Percentiles rank a stretch among this genome's conserved stretches.
These are phyloP conservation scores for Phytophthora ohioensis DNA, from an alignment of 352 stramenopile genomes.

Conservation along the genomic window DNA sequence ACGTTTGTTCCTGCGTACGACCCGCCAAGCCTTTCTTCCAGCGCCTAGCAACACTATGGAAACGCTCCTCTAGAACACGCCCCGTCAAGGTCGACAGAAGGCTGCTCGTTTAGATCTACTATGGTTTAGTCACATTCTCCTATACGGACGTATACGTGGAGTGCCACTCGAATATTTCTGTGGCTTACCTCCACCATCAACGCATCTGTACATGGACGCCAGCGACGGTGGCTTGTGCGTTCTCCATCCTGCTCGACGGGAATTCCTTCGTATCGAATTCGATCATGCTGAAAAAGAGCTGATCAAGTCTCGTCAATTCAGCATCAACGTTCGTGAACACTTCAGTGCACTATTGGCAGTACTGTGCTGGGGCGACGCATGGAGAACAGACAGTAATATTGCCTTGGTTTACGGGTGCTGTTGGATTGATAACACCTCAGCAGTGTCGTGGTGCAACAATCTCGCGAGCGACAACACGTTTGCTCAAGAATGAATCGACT, in stretches of 20 bases:
- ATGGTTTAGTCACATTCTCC: constrained; percentile 5
- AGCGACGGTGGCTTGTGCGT: constrained; percentile 27
- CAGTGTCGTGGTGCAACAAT: constrained; percentile 10
- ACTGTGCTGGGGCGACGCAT: neutral
- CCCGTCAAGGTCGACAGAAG: neutral
- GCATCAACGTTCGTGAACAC: constrained; percentile 32
- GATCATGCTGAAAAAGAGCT: constrained; percentile 16
- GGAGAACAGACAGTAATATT: neutral
- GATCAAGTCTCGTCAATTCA: constrained; percentile 4
- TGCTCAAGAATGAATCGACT: constrained; percentile 15
- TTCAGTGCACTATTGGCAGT: constrained; percentile 3
- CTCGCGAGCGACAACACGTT: neutral
- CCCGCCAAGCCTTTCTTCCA: constrained; percentile 12
- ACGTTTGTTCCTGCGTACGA: neutral
- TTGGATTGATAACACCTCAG: constrained; percentile 13
- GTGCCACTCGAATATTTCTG: constrained; percentile 2
- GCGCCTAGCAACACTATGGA: neutral
- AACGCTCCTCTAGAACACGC: neutral
- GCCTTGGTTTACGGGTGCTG: neutral
- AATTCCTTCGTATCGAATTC: constrained; percentile 24
- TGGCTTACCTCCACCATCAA: neutral
- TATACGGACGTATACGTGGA: neutral
- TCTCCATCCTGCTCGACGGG: constrained; percentile 3
- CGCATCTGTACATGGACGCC: constrained; percentile 25
- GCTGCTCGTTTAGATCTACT: neutral